Base-by-base conservation (phyloP, 345 rosid genomes). In the Theobroma cacao region DNA sequence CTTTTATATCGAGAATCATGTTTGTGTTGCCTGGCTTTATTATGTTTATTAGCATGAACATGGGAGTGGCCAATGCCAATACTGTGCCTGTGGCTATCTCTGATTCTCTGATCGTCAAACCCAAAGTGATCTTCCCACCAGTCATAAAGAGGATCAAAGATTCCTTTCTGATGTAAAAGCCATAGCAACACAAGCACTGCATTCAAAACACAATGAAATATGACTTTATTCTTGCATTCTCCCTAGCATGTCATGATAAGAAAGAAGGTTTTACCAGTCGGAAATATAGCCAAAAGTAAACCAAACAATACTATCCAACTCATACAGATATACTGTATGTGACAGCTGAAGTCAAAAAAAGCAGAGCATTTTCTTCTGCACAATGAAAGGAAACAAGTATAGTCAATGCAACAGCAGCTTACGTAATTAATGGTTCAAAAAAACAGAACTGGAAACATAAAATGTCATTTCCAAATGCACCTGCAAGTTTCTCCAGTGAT, bases 131-230 rank as follows among this genome's bases (percentile, higher is more conserved):
- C 94, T 72, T 92, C 97, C 87, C 91, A 94, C 97, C 95, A 92
- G 77, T 92, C 95, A 80, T 88, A 89, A 74, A 91, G 76, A 77
- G 92, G 93, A 82, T 96, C 96, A 61, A 94, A 92, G 61, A 91
- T 82, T 77, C 98, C 97, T 79, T 96, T 91, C 73, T 92, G 97
- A 82, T 92, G 97, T 81, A 96, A 86, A 78, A 93, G 93, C 97
- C 98, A 95, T 7, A 87, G 78, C 41, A 91, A 82, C 58, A 95
- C 97, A 45, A 90, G 79, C 82, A 89, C 97, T 95, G 91, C 74
- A 82, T 53, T 68, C 76, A 63, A 63, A 76, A 43, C 18, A 69
- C 17, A 69, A 4, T 60, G 33, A 28, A 47, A 6, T 67, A n/a
- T 31, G 45, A 66, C 8, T 26, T 18, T 3, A 77, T 24, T 43